Conservation (phyloP, 2,329 filamentous ascomycete genomes). For the Sclerotinia sclerotiorum region DNA sequence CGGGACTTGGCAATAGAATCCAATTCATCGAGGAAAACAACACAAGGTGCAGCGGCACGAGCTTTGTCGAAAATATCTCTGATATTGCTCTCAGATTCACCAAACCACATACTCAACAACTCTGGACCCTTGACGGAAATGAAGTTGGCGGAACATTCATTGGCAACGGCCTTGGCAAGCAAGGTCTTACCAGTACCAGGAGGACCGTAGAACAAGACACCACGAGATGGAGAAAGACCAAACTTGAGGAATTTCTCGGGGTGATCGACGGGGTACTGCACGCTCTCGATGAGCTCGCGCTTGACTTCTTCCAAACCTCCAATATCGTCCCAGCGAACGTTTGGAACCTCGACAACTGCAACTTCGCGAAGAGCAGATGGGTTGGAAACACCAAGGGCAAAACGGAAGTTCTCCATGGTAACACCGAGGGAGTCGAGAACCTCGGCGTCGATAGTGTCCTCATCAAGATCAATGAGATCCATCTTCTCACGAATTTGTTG, state of each 20-base stretch:
- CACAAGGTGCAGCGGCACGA: slow-evolving; percentile 93
- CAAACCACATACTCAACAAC: slow-evolving; percentile 99
- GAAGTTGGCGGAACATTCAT: slow-evolving; percentile 99
- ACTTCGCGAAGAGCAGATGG: slow-evolving; percentile 98
- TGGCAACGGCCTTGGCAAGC: slow-evolving; percentile 98
- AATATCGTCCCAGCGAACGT: slow-evolving; percentile 99
- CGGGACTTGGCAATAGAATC: slow-evolving; percentile 99
- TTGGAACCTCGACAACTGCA: slow-evolving; percentile 97
- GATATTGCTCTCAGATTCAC: slow-evolving; percentile 99
- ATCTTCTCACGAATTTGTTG: slow-evolving; percentile 99
- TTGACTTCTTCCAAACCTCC: slow-evolving; percentile 98
- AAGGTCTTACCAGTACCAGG: slow-evolving; percentile 99
- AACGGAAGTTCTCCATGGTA: slow-evolving; percentile 99
- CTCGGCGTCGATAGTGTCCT: slow-evolving; percentile 98
- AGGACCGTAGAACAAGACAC: slow-evolving; percentile 98
- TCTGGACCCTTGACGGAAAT: slow-evolving; percentile 99
- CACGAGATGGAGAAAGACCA: slow-evolving; percentile 92
- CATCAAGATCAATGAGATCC: slow-evolving; percentile 97
- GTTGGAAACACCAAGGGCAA: slow-evolving; percentile 96
- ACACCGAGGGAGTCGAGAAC: slow-evolving; percentile 97
- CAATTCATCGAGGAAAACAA: slow-evolving; percentile 97
- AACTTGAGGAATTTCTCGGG: slow-evolving; percentile 99
- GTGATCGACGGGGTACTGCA: slow-evolving; percentile 98
- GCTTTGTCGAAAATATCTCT: slow-evolving; percentile 99
- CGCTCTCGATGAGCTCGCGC: slow-evolving; percentile 97